A percentile compares a stretch with the other conserved stretches of the same genome.
Evolutionary conservation across 2,329 filamentous ascomycete species (phyloP).

Genomic region (Fusarium annulatum): DNA sequence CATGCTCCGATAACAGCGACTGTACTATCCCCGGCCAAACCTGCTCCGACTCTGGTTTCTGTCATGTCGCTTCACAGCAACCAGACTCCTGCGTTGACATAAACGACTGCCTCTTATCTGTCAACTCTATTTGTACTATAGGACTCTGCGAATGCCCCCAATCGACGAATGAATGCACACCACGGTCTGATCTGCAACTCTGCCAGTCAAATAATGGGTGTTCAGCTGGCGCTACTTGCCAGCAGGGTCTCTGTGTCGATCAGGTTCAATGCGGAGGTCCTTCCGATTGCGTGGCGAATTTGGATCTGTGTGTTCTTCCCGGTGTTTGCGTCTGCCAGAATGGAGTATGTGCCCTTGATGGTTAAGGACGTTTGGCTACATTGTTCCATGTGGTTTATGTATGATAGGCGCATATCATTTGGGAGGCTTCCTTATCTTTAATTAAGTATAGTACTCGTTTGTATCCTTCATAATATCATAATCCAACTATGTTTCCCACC

Average conservation of each 20-base stretch:
- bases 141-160: neutral
- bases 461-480: constrained; percentile 6
- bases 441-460: neutral
- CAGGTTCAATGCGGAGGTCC: neutral
- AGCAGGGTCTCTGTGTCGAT: neutral
- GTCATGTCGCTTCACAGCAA: neutral
- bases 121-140: neutral
- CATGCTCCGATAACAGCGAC: neutral
- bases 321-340: neutral
- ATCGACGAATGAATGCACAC: neutral
- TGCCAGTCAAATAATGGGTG: neutral
- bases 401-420: rapidly evolving
- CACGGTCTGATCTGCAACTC: neutral
- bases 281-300: neutral
- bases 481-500: neutral
- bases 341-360: neutral
- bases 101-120: neutral
- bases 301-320: neutral
- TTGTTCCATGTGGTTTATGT: rapidly evolving
- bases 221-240: neutral
- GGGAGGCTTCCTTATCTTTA: rapidly evolving
- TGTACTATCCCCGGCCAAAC: neutral
- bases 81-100: rapidly evolving
- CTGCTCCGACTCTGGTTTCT: neutral
- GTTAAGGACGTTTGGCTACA: neutral